Base-by-base conservation (phyloP, 768 basidiomycete genomes). In the Termitomyces bulborhizus region DNA sequence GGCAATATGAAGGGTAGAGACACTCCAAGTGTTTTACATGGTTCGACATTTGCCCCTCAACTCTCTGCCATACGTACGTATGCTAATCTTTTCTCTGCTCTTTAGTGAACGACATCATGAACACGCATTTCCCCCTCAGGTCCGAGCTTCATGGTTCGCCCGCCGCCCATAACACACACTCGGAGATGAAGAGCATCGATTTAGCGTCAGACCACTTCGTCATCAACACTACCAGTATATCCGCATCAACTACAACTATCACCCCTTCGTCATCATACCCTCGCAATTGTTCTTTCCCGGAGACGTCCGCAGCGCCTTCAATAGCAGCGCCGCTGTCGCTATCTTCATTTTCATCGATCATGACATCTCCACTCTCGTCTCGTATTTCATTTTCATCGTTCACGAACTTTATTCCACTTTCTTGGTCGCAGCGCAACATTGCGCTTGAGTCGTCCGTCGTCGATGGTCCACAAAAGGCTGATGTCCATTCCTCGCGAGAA, bases 11-110 rank as follows among this genome's bases (percentile, higher is more conserved):
- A 64, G 56, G 60, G 54, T 59, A 62, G 62, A 57, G 61, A 65
- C 61, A 52, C 48, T 36, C 48, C 53, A 46, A 58, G 57, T 56
- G 63, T 57, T 58, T 37, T 72, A 78, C 81, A 84, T 77, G 82
- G 84, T 83, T 85, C 82, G 82, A 73, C 73, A 58, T 75, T 72
- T 77, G 76, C 76, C 67, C 77, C 80, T 73, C 75, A 73, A 66
- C 73, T 71, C 68, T 64, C 72, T 66, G 65, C 70, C 60, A 73
- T 72, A 70, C 76, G 84, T 84, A 81, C 77, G 82, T 81, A 72
- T 73, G 75, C 82, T 80, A 66, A 81, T 79, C 71, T 66, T 50
- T 45, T 53, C 66, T 58, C 63, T 66, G 68, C 68, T 63, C 60
- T 70, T 55, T 68, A 69, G 71, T 67, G 67, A 68, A 70, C 61